Evolutionary conservation across 768 basidiomycete genomes (phyloP).

Genomic region (Leucogyrophana mollusca): DNA sequence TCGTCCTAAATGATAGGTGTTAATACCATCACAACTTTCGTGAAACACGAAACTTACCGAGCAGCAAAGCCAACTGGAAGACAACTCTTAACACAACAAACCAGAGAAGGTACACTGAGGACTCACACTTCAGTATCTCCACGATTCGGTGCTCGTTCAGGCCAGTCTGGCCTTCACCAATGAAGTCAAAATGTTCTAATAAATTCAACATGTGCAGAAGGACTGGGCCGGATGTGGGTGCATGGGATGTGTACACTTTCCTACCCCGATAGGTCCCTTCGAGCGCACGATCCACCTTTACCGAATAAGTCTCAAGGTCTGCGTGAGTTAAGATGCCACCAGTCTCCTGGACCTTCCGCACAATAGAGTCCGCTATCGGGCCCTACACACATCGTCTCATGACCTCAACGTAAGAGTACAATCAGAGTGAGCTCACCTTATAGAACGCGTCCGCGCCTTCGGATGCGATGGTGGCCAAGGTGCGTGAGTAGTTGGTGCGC

Average conservation of each 20-base stretch:
- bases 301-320: conserved; percentile 71
- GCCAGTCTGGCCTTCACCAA: conserved; percentile 50
- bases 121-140: conserved; percentile 81
- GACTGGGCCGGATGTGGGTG: conserved; percentile 89
- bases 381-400: conserved; percentile 46
- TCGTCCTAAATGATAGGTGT: conserved; percentile 54
- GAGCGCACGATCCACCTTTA: conserved; percentile 71
- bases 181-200: conserved; percentile 67
- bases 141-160: conserved; percentile 77
- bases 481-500: conserved; percentile 73
- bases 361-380: conserved; percentile 74
- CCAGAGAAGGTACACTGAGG: conserved; percentile 1
- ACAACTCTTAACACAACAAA: conserved; percentile 10
- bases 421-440: conserved; percentile 40
- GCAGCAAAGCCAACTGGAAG: conserved; percentile 63
- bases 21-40: background rate
- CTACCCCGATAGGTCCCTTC: conserved; percentile 73
- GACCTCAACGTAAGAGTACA: conserved; percentile 8
- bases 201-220: conserved; percentile 90
- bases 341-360: conserved; percentile 64
- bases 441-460: conserved; percentile 86
- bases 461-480: conserved; percentile 69
- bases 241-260: conserved; percentile 80
- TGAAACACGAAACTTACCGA: conserved; percentile 31
- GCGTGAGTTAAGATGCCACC: conserved; percentile 80